phyloP scores from a whole-genome alignment of 768 basidiomycete species.

The Cantharellus cinnabarinus region DNA sequence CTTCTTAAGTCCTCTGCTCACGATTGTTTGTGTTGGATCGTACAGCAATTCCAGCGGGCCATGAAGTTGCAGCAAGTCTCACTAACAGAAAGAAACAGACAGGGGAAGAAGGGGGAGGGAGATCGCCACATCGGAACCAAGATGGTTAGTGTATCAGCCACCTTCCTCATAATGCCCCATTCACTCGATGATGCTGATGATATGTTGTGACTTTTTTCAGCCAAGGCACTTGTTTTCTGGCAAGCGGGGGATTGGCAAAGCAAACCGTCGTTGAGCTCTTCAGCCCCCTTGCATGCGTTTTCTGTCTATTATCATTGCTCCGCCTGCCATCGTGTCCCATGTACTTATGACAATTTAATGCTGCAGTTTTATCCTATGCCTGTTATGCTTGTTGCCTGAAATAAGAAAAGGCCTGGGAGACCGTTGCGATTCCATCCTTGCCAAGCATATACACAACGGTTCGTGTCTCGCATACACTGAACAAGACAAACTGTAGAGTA shows the following conservation, averaged over 20 bases:
- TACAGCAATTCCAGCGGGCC: constrained; percentile 61
- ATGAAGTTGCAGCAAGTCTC: constrained; percentile 66
- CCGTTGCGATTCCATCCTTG: too few species aligned
- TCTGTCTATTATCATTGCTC: too few species aligned
- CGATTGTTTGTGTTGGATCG: constrained; percentile 1
- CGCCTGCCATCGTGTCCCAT: too few species aligned
- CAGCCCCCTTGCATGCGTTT: too few species aligned
- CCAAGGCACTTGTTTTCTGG: constrained; percentile 76
- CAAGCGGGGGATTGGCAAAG: constrained; percentile 72
- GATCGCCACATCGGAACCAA: constrained; percentile 65
- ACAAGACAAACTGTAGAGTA: too few species aligned
- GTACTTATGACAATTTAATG: too few species aligned
- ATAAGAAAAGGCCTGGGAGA: too few species aligned
- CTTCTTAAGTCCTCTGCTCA: constrained; percentile 2
- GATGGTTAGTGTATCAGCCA: constrained; percentile 36
- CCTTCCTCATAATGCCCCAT: constrained; percentile 4
- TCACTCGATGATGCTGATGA: constrained; percentile 1
- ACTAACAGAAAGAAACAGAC: constrained; percentile 69
- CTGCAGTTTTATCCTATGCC: too few species aligned
- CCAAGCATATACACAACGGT: too few species aligned
- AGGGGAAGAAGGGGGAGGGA: constrained; percentile 78
- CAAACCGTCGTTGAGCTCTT: constrained; percentile 26
- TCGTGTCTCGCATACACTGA: too few species aligned
- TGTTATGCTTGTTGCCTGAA: too few species aligned
- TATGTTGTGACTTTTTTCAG: constrained; percentile 20